Evolutionary conservation across 2,329 filamentous ascomycete species (phyloP), one percentile per base, ranked within the genome.

Genomic region (Aspergillus aculeatinus): DNA sequence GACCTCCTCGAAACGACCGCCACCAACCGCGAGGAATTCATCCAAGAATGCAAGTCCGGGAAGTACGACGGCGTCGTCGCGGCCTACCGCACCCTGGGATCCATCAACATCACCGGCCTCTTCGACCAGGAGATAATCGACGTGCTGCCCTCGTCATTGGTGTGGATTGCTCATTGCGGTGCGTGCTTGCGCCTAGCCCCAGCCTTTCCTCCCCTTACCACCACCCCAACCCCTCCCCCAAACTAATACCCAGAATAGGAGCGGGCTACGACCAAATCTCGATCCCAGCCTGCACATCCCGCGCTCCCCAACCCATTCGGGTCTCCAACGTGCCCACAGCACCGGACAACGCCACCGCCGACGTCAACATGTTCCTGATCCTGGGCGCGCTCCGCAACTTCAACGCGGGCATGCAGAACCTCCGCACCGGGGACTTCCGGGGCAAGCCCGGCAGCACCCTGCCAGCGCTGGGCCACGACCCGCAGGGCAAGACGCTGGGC

Each of bases 221-320:
- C 12, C 27, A 14, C 14, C 31, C 31, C 16, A 51, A 35, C 14
- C 5, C 31, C n/a, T n/a, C 3, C 16, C 19, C 3, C 3, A 25
- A 19, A 47, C 1, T 14, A 35, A 53, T 1, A 53, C 12, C 44
- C 29, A 48, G 23, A 5, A 27, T 61, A 89, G 88, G 90, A 62
- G 90, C 92, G 58, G 92, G 92, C 42, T 96, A 96, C 76, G 92
- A 96, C 74, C 89, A 92, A 74, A 82, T 96, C 63, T 88, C 93
- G 73, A 81, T 93, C 9, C 74, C 83, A 51, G 88, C 89, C 44
- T 94, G 90, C 79, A 89, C 86, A 10, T 79, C 80, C 1, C 86
- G 85, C 56, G 80, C 80, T 25, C 76, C 76, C 2, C 75, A 77
- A 3, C 83, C 52, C 2, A 55, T 96, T 64, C 82, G 80, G 48